A percentile compares a stretch with the other conserved stretches of the same genome.
Evolutionary conservation across 2,329 filamentous ascomycete species (phyloP).

Genomic region (Neobulgaria alba): DNA sequence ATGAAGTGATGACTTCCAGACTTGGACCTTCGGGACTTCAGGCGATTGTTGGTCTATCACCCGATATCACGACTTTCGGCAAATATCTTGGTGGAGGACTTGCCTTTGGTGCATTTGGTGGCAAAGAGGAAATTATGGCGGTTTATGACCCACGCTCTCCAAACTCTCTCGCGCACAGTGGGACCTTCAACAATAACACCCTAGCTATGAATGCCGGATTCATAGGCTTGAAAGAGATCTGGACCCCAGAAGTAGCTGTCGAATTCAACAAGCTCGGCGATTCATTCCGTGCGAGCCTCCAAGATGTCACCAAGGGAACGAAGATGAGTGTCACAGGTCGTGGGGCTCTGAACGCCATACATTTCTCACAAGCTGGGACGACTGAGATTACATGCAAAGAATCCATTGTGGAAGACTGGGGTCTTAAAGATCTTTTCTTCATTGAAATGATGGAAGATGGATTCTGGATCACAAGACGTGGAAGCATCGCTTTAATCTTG

Average conservation of each 20-base stretch:
- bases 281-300: constrained; percentile 2
- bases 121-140: constrained; percentile 47
- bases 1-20: constrained; percentile 64
- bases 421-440: constrained; percentile 9
- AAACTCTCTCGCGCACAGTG: constrained; percentile 38
- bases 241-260: constrained; percentile 10
- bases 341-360: constrained; percentile 3
- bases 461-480: constrained; percentile 7
- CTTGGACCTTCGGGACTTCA: constrained; percentile 44
- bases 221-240: constrained; percentile 18
- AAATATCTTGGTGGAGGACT: constrained; percentile 61
- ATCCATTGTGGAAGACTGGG: constrained; percentile 2
- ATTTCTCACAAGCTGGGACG: constrained; percentile 2
- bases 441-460: constrained; percentile 8
- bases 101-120: constrained; percentile 59
- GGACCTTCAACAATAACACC: constrained; percentile 60
- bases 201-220: constrained; percentile 45
- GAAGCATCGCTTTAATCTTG: constrained; percentile 8
- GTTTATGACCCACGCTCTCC: constrained; percentile 44
- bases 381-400: constrained; percentile 4
- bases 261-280: constrained; percentile 16
- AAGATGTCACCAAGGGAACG: constrained; percentile 3
- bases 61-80: constrained; percentile 56
- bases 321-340: constrained; percentile 5
- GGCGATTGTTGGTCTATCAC: constrained; percentile 35